Evolutionary conservation across 306 rosid genomes (phyloP).

Genomic region (Hippophae gyantsensis): DNA sequence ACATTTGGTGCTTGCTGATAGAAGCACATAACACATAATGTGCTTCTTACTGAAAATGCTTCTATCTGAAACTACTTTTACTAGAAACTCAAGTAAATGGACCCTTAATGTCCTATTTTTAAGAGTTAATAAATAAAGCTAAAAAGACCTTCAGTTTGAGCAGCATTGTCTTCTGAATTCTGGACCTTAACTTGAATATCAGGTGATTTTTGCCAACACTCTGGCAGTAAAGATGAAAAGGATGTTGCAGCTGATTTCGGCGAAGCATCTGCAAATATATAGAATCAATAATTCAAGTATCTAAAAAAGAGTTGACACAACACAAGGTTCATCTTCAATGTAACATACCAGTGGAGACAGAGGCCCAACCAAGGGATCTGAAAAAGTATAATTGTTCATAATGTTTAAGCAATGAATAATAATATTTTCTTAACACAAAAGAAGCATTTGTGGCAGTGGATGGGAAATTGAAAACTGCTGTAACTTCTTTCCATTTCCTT

Average conservation of each 20-base stretch:
- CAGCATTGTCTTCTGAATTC: slow-evolving; percentile 27
- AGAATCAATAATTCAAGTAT: slow-evolving; percentile 14
- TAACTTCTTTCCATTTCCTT: slow-evolving; percentile 86
- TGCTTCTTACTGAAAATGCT: too few species aligned
- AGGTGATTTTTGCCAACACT: slow-evolving; percentile 23
- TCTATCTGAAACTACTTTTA: too few species aligned
- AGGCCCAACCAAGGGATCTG: slow-evolving; percentile 43
- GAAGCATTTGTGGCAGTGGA: slow-evolving; percentile 95
- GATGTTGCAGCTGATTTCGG: slow-evolving; percentile 28
- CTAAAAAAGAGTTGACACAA: slow-evolving; percentile 1
- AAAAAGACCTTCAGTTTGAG: slow-evolving; percentile 50
- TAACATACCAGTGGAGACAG: slow-evolving; percentile 32
- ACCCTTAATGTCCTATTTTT: not conserved
- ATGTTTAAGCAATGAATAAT: slow-evolving; percentile 63
- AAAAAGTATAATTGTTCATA: slow-evolving; percentile 71
- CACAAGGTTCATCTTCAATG: slow-evolving; percentile 6
- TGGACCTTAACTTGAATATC: slow-evolving; percentile 29
- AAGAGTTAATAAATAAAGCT: slow-evolving; percentile 1
- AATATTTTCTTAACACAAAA: slow-evolving; percentile 81
- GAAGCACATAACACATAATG: too few species aligned
- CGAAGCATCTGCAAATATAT: slow-evolving; percentile 35
- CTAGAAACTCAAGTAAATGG: too few species aligned
- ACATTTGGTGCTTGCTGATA: too few species aligned
- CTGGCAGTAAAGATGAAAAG: slow-evolving; percentile 24
- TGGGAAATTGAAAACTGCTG: slow-evolving; percentile 77